Percentiles rank a stretch among this genome's conserved stretches.
phyloP scores from a whole-genome alignment of 192 early-diverging fungal species.

The Coemansia sp. region DNA sequence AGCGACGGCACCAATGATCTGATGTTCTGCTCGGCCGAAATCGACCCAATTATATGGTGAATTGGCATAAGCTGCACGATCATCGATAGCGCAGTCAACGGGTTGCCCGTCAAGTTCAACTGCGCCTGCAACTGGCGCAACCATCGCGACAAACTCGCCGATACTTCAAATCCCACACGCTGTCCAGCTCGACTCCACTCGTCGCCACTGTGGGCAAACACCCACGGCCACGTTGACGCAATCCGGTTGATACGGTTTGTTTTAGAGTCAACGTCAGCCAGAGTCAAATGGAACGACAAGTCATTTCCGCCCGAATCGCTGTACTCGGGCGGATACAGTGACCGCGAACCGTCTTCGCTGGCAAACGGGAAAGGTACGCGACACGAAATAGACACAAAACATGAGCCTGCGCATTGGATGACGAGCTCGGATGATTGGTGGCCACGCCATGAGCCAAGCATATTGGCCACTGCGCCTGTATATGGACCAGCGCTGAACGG shows the following conservation, averaged over 20 bases:
- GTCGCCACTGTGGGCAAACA: conserved; percentile 22
- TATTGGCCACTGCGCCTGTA: conserved; percentile 33
- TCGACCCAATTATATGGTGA: conserved; percentile 33
- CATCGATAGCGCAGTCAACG: conserved; percentile 31
- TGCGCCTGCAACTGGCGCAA: conserved; percentile 44
- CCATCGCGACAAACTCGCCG: conserved; percentile 47
- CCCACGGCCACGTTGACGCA: conserved; percentile 53
- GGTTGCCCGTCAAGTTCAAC: conserved; percentile 43
- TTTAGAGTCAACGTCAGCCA: conserved; percentile 42
- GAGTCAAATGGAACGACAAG: conserved; percentile 44
- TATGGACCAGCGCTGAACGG: conserved; percentile 44
- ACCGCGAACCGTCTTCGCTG: conserved; percentile 24
- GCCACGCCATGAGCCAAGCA: conserved; percentile 34
- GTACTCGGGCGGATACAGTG: conserved; percentile 31
- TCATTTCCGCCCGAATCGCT: conserved; percentile 37
- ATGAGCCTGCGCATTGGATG: conserved; percentile 37
- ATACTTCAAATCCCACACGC: conserved; percentile 28
- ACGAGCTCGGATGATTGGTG: conserved; percentile 46
- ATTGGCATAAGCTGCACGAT: conserved; percentile 50
- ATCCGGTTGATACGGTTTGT: conserved; percentile 35
- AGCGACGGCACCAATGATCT: conserved; percentile 23
- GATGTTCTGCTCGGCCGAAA: conserved; percentile 18
- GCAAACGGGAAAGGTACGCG: conserved; percentile 44
- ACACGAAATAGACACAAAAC: conserved; percentile 49
- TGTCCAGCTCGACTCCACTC: background rate